These are phyloP conservation scores for Coniochaeta sp. DNA, from an alignment of 2,329 filamentous ascomycete species.

Conservation along the genomic window DNA sequence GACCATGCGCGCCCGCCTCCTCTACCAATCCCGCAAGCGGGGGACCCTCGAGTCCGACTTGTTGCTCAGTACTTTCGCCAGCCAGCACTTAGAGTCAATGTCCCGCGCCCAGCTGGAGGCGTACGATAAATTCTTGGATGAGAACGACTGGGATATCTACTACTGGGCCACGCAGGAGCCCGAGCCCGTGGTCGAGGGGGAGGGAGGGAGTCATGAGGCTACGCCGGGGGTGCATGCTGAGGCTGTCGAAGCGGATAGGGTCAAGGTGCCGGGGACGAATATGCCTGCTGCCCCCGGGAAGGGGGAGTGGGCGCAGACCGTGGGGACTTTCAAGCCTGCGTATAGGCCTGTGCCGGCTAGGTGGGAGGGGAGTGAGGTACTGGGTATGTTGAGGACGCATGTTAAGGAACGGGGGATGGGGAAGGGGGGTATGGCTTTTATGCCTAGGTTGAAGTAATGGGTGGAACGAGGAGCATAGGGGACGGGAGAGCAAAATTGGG, in stretches of 20 bases:
- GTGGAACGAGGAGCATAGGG: not conserved
- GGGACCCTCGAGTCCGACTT: constrained; percentile 95
- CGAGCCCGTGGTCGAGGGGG: constrained; percentile 26
- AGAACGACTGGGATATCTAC: constrained; percentile 99
- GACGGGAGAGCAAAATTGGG: no score
- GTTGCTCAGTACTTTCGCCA: constrained; percentile 90
- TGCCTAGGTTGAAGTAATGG: constrained; percentile 37
- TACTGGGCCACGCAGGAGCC: constrained; percentile 94
- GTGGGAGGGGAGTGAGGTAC: constrained; percentile 78
- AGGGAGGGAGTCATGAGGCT: not conserved
- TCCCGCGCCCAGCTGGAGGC: constrained; percentile 64
- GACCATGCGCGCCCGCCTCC: constrained; percentile 83
- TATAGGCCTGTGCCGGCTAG: constrained; percentile 82
- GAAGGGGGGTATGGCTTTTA: constrained; percentile 47
- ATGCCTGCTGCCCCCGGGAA: constrained; percentile 24
- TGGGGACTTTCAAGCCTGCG: constrained; percentile 88
- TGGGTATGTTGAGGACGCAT: constrained; percentile 71
- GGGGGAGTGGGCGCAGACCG: constrained; percentile 95
- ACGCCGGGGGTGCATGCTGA: constrained; percentile 11
- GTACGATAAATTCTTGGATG: constrained; percentile 91
- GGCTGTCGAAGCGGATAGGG: constrained; percentile 7
- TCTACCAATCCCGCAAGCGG: constrained; percentile 90
- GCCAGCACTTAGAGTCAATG: constrained; percentile 71
- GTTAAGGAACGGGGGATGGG: constrained; percentile 52
- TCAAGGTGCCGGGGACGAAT: constrained; percentile 11